Percentiles rank a stretch among this genome's conserved stretches.
phyloP scores from a whole-genome alignment of 306 rosid genomes.

The Urtica urens region DNA sequence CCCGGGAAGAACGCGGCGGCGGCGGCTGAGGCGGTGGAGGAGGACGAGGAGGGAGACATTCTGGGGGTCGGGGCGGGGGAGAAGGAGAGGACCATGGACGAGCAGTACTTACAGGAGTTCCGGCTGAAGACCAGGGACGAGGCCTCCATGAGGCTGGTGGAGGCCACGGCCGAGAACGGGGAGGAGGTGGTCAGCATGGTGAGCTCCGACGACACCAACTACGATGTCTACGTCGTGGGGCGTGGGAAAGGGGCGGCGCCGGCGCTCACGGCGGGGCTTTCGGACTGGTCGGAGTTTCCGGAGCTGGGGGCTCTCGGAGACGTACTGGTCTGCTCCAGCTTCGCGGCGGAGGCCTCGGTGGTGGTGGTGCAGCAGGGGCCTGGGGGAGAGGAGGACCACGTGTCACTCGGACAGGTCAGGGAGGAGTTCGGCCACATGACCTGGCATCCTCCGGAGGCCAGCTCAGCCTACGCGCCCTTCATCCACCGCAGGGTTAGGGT shows the following conservation, averaged over 20 bases:
- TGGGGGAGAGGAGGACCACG: conserved; percentile 1
- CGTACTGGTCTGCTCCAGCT: conserved; percentile 22
- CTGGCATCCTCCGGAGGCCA: conserved; percentile 9
- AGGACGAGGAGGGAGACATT: conserved; percentile 8
- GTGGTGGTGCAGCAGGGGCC: conserved; percentile 21
- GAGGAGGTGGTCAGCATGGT: conserved; percentile 20
- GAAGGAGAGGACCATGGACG: conserved; percentile 19
- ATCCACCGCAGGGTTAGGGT: conserved; percentile 8
- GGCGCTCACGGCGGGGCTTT: conserved; percentile 10
- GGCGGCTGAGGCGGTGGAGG: background rate
- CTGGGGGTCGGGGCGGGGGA: conserved; percentile 1
- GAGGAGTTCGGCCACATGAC: conserved; percentile 11
- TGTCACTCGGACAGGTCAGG: background rate
- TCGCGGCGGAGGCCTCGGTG: conserved; percentile 20
- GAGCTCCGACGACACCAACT: conserved; percentile 15
- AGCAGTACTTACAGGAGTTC: conserved; percentile 14
- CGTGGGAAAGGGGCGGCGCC: conserved; percentile 18
- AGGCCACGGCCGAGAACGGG: conserved; percentile 19
- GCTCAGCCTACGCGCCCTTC: background rate
- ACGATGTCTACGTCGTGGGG: conserved; percentile 24
- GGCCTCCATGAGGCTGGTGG: conserved; percentile 8
- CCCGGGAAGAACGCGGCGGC: conserved; percentile 14
- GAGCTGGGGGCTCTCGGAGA: conserved; percentile 35
- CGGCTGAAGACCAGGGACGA: conserved; percentile 10
- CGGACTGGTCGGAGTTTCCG: conserved; percentile 27